Base-by-base conservation (phyloP, 495 filamentous ascomycete genomes). In the Penicillium angulare region DNA sequence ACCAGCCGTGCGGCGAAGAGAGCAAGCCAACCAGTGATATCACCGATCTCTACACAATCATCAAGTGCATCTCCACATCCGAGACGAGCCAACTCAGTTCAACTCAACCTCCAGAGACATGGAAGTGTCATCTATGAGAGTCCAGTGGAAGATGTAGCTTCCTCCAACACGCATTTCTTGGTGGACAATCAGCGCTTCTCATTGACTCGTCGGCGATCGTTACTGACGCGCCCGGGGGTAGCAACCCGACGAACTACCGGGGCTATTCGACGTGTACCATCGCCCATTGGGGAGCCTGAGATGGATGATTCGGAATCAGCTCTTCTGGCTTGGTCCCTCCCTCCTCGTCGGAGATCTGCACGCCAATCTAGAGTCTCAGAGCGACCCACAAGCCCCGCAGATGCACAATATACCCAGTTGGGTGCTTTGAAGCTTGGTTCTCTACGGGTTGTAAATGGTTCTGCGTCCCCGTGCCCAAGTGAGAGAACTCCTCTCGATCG, bases 381-480 rank as follows among this genome's bases (percentile, higher is more conserved):
- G 7, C 66, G 71, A 13, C 66, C 73, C 7, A 48, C 63, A 18
- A 78, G 74, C 35, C 77, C 77, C 13, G 61, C 51, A 18, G 72
- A 71, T 39, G 58, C 74, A 23, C 68, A 67, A 18, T 77, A 77
- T 49, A 72, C 73, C n/a, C 73, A 80, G 50, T 50, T 80, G 15
- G 76, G 76, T 26, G 72, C 73, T 2, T 61, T 80, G 20, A 74
- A 73, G 34, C 45, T 78, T 16, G 77, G 77, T 15, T 78, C 76
- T 12, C 48, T 80, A 40, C 69, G 75, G 12, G 71, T 80, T 3
- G 77, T 78, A 2, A 80, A 80, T 49, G 70, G 69, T 7, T 71
- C 70, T 38, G 52, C 55, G 20, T 78, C 74, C 22, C 47, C 76
- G 2, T 73, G 65, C 33, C 60, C 70, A n/a, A 71, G 68, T 33